Conservation (phyloP, 306 rosid species). For the Betula pendula region DNA sequence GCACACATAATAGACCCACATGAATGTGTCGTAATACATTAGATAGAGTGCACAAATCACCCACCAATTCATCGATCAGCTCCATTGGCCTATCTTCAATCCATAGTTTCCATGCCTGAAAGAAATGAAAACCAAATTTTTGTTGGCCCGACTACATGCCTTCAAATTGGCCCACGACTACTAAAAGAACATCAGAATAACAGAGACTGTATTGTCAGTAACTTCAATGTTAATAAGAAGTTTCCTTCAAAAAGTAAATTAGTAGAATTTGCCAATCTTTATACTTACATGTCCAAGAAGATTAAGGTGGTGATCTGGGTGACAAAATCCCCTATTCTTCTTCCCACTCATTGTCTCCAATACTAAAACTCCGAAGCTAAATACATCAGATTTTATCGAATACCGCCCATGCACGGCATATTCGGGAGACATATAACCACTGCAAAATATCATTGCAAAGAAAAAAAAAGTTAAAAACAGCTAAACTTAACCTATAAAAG, state of each 20-base stretch:
- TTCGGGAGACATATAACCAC: conserved; percentile 62
- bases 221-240: not conserved
- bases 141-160: not conserved
- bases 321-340: conserved; percentile 43
- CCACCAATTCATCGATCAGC: conserved; percentile 29
- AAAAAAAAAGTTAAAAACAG: not conserved
- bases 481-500: not conserved
- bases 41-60: not conserved
- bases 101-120: conserved; percentile 40
- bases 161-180: not conserved
- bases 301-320: conserved; percentile 29
- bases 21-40: conserved; percentile 47
- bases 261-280: not conserved
- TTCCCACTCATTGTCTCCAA: conserved; percentile 56
- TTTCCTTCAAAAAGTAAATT: not conserved
- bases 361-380: conserved; percentile 49
- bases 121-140: not conserved
- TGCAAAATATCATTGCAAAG: conserved; percentile 6
- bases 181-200: not conserved
- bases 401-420: conserved; percentile 42
- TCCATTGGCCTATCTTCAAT: conserved; percentile 12
- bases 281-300: conserved; percentile 52
- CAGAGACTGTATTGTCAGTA: not conserved
- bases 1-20: conserved; percentile 57
- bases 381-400: conserved; percentile 47